A percentile compares a stretch with the other conserved stretches of the same genome.
phyloP scores from a whole-genome alignment of 208 protist genomes.

The Trypanosoma conorhini region DNA sequence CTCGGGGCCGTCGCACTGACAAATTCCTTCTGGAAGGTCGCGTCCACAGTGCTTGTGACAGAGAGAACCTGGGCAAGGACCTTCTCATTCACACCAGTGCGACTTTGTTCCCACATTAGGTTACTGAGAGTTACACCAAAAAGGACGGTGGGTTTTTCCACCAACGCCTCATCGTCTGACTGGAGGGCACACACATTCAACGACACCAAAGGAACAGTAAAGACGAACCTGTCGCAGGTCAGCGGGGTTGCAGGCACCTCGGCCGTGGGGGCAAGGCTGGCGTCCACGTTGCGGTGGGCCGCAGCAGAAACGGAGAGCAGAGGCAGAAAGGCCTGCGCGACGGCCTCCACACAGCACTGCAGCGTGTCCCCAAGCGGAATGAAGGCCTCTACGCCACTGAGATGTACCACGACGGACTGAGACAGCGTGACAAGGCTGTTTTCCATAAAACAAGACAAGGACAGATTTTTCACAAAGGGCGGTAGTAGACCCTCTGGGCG shows the following conservation, averaged over 20 bases:
- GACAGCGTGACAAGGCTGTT: slow-evolving; percentile 22
- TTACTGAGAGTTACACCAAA: slow-evolving; percentile 22
- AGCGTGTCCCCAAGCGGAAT: slow-evolving; percentile 36
- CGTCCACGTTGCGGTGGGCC: background rate
- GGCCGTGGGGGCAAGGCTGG: background rate
- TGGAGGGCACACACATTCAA: slow-evolving; percentile 24
- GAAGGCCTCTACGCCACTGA: slow-evolving; percentile 30
- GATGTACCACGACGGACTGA: slow-evolving; percentile 3
- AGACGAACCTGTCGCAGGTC: slow-evolving; percentile 6
- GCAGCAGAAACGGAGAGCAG: slow-evolving; percentile 8
- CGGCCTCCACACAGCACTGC: slow-evolving; percentile 34
- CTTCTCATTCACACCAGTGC: slow-evolving; percentile 21
- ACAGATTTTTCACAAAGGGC: slow-evolving; percentile 29
- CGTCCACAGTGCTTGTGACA: slow-evolving; percentile 18
- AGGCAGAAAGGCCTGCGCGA: slow-evolving; percentile 32
- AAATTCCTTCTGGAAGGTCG: slow-evolving; percentile 32
- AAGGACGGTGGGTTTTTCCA: slow-evolving; percentile 12
- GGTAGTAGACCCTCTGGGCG: slow-evolving; percentile 14
- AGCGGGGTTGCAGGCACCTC: background rate
- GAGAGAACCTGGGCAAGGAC: slow-evolving; percentile 9
- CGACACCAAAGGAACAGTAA: slow-evolving; percentile 23
- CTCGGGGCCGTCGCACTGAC: slow-evolving; percentile 18
- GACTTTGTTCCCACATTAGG: slow-evolving; percentile 15
- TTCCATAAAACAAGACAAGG: slow-evolving; percentile 19
- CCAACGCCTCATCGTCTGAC: slow-evolving; percentile 13